Evolutionary conservation across 2,329 filamentous ascomycete species (phyloP).

Genomic region (Nemania sp.): DNA sequence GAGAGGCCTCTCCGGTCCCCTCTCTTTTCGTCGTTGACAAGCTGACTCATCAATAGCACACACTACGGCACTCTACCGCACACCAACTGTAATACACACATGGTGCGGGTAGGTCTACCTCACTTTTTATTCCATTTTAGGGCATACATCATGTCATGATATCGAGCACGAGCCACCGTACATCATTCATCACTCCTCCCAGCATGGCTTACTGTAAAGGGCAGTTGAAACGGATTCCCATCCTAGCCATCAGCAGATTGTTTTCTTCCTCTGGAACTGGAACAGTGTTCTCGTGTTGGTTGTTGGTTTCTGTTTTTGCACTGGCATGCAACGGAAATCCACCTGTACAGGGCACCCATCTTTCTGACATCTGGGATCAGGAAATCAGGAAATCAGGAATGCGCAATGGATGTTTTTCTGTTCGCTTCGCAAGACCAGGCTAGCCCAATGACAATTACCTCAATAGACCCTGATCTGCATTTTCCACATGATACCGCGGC

Average conservation of each 20-base stretch:
- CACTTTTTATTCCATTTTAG: neutral
- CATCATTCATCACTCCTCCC: conserved; percentile 13
- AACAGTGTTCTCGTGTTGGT: conserved; percentile 2
- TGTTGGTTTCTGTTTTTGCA: neutral
- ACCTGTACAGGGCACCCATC: neutral
- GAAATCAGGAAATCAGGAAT: too few species aligned
- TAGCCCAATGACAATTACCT: neutral
- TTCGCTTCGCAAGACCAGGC: conserved; percentile 5
- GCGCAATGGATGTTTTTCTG: conserved; percentile 6
- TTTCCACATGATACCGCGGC: conserved; percentile 18
- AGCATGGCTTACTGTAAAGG: conserved; percentile 24
- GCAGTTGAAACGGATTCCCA: conserved; percentile 22
- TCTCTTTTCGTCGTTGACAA: neutral
- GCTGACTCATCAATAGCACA: neutral
- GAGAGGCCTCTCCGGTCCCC: conserved; percentile 1
- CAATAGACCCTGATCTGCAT: conserved; percentile 12
- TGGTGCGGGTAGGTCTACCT: neutral
- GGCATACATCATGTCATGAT: neutral
- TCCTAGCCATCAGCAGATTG: conserved; percentile 15
- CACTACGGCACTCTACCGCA: too few species aligned
- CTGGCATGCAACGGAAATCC: neutral
- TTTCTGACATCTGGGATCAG: conserved; percentile 15
- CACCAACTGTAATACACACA: too few species aligned
- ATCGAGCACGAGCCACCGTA: conserved; percentile 9
- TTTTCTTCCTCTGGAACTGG: conserved; percentile 1